A percentile compares a stretch with the other conserved stretches of the same genome.
Evolutionary conservation across 1,139 yeast genomes (phyloP).

Genomic region (Arxiozyma telluris): DNA sequence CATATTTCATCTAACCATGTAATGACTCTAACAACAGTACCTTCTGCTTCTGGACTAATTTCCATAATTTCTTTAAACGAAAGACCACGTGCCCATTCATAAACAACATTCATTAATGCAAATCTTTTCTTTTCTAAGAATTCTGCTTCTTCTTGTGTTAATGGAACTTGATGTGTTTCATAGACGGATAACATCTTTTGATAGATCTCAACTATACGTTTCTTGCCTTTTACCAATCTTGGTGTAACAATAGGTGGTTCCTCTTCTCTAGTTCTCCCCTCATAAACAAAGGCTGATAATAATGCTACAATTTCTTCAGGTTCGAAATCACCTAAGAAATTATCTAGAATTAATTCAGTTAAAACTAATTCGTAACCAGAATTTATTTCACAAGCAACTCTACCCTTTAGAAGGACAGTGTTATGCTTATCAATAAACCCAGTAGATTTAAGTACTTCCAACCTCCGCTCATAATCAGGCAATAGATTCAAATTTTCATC

Average conservation of each 20-base stretch:
- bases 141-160: slow-evolving; percentile 80
- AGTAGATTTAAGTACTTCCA: slow-evolving; percentile 61
- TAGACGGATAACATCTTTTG: slow-evolving; percentile 53
- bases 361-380: slow-evolving; percentile 85
- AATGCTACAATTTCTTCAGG: slow-evolving; percentile 95
- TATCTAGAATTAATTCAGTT: slow-evolving; percentile 83
- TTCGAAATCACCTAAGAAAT: slow-evolving; percentile 85
- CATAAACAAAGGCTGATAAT: slow-evolving; percentile 84
- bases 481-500: slow-evolving; percentile 83
- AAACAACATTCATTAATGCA: slow-evolving; percentile 85
- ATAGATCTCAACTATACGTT: slow-evolving; percentile 62
- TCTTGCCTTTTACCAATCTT: slow-evolving; percentile 69
- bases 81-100: slow-evolving; percentile 97
- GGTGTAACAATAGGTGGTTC: slow-evolving; percentile 66
- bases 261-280: slow-evolving; percentile 57
- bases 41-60: slow-evolving; percentile 85
- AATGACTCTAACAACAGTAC: slow-evolving; percentile 94
- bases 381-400: slow-evolving; percentile 81
- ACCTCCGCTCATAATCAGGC: slow-evolving; percentile 89
- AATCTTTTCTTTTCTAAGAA: slow-evolving; percentile 77
- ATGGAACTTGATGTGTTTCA: slow-evolving; percentile 56
- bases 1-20: slow-evolving; percentile 91
- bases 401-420: slow-evolving; percentile 75
- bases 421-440: slow-evolving; percentile 69
- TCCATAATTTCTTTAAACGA: slow-evolving; percentile 86